Percentiles rank a stretch among this genome's conserved stretches.
phyloP scores from a whole-genome alignment of 2,329 filamentous ascomycete species.

The Ophiostoma angusticollis region DNA sequence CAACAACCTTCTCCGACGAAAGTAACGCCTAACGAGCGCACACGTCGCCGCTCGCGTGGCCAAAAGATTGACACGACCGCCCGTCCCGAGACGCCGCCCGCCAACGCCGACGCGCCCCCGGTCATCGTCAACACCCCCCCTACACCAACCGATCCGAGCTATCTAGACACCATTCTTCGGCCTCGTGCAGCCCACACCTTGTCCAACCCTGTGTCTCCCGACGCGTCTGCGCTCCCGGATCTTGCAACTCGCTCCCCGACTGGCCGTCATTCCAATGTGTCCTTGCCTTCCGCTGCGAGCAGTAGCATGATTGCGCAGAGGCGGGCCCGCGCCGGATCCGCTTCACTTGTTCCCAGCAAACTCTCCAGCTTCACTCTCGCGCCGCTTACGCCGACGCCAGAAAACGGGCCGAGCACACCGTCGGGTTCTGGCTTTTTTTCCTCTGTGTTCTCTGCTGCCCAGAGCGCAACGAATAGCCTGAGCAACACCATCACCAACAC shows the following conservation, averaged over 20 bases:
- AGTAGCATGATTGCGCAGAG: conserved; percentile 62
- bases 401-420: conserved; percentile 40
- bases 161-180: conserved; percentile 11
- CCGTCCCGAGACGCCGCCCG: conserved; percentile 36
- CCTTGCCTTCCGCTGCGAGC: conserved; percentile 30
- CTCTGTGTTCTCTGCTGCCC: conserved; percentile 80
- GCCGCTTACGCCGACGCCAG: conserved; percentile 64
- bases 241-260: conserved; percentile 10
- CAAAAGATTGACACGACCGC: conserved; percentile 20
- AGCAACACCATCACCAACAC: conserved; percentile 63
- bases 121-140: conserved; percentile 54
- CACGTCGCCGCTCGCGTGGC: conserved; percentile 19
- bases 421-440: conserved; percentile 75
- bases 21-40: conserved; percentile 13
- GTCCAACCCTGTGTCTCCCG: too few species aligned
- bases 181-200: conserved; percentile 1
- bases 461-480: conserved; percentile 71
- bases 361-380: conserved; percentile 62
- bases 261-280: conserved; percentile 37
- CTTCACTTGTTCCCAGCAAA: conserved; percentile 62
- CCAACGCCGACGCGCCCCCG: conserved; percentile 31
- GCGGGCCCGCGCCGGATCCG: conserved; percentile 40
- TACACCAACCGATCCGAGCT: conserved; percentile 41
- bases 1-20: too few species aligned
- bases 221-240: conserved; percentile 4